phyloP scores from a whole-genome alignment of 345 rosid species.

The Citrus mangshanensis region DNA sequence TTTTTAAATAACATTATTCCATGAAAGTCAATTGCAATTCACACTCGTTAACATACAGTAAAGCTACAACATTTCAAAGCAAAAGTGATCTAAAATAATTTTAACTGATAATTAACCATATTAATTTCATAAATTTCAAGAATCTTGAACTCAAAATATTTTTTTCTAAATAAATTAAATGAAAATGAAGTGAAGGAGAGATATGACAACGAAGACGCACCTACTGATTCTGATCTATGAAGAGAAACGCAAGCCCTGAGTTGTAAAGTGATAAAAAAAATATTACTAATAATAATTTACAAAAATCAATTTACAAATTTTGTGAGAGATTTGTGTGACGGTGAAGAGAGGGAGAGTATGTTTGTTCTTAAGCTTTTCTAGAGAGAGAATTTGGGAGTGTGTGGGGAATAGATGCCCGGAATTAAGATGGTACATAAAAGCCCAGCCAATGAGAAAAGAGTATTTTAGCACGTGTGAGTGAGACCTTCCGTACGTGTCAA shows the following conservation, averaged over 20 bases:
- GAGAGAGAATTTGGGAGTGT: neutral
- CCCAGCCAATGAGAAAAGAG: slow-evolving; percentile 25
- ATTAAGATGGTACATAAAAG: slow-evolving; percentile 18
- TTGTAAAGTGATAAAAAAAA: no score
- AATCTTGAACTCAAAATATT: neutral
- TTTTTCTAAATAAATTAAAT: neutral
- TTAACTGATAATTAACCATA: neutral
- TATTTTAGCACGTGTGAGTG: slow-evolving; percentile 31
- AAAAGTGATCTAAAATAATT: neutral
- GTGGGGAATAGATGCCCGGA: slow-evolving; percentile 19
- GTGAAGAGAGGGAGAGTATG: slow-evolving; percentile 24
- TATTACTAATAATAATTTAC: no score
- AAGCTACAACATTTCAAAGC: neutral
- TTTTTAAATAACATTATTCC: neutral
- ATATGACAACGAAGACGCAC: slow-evolving; percentile 11
- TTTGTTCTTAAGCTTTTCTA: neutral
- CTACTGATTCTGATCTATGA: slow-evolving; percentile 41
- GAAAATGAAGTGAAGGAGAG: slow-evolving; percentile 1
- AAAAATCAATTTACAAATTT: no score
- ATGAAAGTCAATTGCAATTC: neutral
- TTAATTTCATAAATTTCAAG: neutral
- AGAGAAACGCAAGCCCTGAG: neutral
- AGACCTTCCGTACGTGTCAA: slow-evolving; percentile 53
- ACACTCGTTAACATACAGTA: neutral
- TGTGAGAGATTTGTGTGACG: neutral